phyloP scores from a whole-genome alignment of 2,329 filamentous ascomycete genomes.

The Fusarium pseudonygamai region DNA sequence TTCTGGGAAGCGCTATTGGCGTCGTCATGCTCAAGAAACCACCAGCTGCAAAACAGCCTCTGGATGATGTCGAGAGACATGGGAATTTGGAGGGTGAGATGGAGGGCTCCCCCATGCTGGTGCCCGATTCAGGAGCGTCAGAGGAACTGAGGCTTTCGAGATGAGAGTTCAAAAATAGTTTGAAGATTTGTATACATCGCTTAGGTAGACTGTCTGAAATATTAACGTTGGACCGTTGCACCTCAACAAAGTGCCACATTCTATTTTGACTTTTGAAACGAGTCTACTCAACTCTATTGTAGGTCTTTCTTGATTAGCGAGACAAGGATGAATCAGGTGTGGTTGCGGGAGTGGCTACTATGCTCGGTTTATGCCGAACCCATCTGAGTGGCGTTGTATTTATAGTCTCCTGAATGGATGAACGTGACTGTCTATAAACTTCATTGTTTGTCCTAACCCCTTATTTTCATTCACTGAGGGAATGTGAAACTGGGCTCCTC shows the following conservation, averaged over 20 bases:
- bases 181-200: background rate
- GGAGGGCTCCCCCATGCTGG: conserved; percentile 55
- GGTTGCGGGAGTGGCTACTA: background rate
- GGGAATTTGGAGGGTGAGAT: conserved; percentile 43
- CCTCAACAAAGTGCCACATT: background rate
- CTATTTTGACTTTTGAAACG: background rate
- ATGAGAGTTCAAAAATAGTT: conserved; percentile 1
- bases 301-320: background rate
- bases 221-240: background rate
- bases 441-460: background rate
- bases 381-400: background rate
- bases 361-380: background rate
- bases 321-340: background rate
- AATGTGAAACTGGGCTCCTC: conserved; percentile 44
- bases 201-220: no score
- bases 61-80: conserved; percentile 49
- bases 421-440: background rate
- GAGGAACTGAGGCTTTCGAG: conserved; percentile 33
- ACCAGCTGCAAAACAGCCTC: conserved; percentile 38
- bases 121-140: conserved; percentile 42
- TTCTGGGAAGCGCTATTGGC: conserved; percentile 63
- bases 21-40: conserved; percentile 57
- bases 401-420: background rate
- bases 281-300: background rate
- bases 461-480: conserved; percentile 22